Evolutionary conservation across 805 yeast genomes (phyloP), one percentile per base, ranked within the genome.

Genomic region (Saccharomycopsis sp.): DNA sequence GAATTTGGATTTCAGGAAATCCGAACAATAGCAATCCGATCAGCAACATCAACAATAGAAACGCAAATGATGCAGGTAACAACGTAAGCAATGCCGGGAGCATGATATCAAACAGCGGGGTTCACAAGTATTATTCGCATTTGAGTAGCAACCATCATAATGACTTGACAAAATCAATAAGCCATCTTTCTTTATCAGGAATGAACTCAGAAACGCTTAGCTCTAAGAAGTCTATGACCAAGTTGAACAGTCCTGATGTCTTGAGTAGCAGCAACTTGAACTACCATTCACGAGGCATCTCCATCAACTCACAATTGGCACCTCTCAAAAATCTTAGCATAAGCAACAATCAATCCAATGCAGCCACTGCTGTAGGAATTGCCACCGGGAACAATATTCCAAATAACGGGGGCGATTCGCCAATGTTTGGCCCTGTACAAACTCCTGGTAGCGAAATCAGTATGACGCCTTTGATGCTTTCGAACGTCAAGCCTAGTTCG

Each of bases 401-500:
- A 34, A 20, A 24, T 7, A 21, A 16, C 14, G 60, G 57, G 0
- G 48, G 54, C 23, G 62, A 54, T 23, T 54, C 58, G 4, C 63
- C 63, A 7, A 51, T 54, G 1, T 52, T 61, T 18, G 37, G 53
- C 18, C 63, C 63, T 2, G 63, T 61, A 16, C 63, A 61, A 46
- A 61, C 62, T 34, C 63, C 63, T 8, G 58, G 55, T 5, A 57
- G 62, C 20, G 63, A 61, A 37, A 50, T 56, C 23, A 51, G 57
- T n/a, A 61, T 61, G 63, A 61, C 63, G 14, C 63, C 63, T 3
- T 54, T 61, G 29, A 51, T 51, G 53, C 37, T 51, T 12, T 21
- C 53, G 3, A 23, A 51, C 20, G n/a, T n/a, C 18, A 48, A 48
- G 21, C 21, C 37, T 29, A 29, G 37, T 12, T 29, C 37, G 12